Conservation (phyloP, 2,329 filamentous ascomycete genomes). For the Lachnellula suecica region DNA sequence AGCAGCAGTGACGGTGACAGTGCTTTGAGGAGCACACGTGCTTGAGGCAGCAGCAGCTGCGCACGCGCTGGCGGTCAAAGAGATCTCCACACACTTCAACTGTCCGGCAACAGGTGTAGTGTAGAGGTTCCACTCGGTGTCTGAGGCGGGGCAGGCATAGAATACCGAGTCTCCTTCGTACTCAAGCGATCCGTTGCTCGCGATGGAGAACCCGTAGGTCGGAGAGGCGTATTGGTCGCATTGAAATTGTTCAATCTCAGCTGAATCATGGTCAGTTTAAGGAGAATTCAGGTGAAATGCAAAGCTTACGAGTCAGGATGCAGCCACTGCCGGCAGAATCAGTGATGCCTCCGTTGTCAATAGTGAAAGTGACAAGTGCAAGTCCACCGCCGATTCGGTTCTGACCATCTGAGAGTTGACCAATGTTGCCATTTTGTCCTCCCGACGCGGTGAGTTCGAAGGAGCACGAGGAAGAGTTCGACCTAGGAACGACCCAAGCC, state of each 20-base stretch:
- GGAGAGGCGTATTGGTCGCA: constrained; percentile 52
- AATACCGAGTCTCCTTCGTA: constrained; percentile 51
- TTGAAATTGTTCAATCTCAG: constrained; percentile 22
- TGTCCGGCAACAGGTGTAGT: constrained; percentile 38
- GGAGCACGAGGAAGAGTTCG: constrained; percentile 39
- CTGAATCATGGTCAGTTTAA: constrained; percentile 2
- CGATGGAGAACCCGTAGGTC: constrained; percentile 55
- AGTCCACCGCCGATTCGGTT: constrained; percentile 54
- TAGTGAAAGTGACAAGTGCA: constrained; percentile 49
- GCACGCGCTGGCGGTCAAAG: constrained; percentile 43
- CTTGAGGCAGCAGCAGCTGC: constrained; percentile 3
- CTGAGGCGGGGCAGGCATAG: constrained; percentile 57
- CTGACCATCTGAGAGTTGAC: constrained; percentile 62
- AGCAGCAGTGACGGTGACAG: too few relatives aligned
- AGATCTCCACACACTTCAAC: constrained; percentile 49
- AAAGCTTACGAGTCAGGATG: constrained; percentile 54
- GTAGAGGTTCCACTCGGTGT: constrained; percentile 57
- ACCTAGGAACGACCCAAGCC: constrained; percentile 38
- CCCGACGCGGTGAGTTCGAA: constrained; percentile 53
- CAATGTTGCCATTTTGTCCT: constrained; percentile 50
- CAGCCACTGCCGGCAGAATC: constrained; percentile 59
- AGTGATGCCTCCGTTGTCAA: constrained; percentile 52
- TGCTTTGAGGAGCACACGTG: too few relatives aligned
- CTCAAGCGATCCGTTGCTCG: constrained; percentile 49
- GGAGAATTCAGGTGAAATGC: background rate